Percentiles rank a stretch among this genome's conserved stretches.
Conservation (phyloP, 441 rosid species). For the Jatropha podagrica region DNA sequence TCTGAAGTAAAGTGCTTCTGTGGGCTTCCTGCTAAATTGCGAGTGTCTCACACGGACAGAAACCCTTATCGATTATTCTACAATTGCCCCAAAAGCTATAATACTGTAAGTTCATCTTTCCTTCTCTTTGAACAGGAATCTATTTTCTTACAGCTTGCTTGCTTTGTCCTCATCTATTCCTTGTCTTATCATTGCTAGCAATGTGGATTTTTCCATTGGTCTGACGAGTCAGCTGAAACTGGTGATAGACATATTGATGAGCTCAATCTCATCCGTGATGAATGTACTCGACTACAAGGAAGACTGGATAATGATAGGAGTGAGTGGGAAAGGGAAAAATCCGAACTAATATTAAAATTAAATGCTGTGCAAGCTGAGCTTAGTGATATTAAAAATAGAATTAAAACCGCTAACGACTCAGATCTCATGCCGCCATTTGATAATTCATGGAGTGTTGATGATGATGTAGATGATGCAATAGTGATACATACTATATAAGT, state of each 20-base stretch:
- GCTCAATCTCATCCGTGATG: constrained; percentile 19
- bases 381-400: constrained; percentile 6
- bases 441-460: not conserved
- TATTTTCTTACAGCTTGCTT: not conserved
- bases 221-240: constrained; percentile 16
- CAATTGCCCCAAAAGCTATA: constrained; percentile 14
- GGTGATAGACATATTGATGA: constrained; percentile 22
- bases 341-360: constrained; percentile 15
- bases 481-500: constrained; percentile 1
- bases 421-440: constrained; percentile 15
- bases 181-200: constrained; percentile 12
- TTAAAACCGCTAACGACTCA: constrained; percentile 9
- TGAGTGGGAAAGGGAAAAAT: constrained; percentile 15
- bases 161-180: not conserved
- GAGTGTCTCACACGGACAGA: constrained; percentile 14
- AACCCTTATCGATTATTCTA: constrained; percentile 27
- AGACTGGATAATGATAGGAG: constrained; percentile 4
- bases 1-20: not conserved
- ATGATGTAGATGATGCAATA: constrained; percentile 8
- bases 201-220: constrained; percentile 20
- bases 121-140: not conserved
- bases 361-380: constrained; percentile 5
- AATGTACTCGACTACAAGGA: constrained; percentile 15
- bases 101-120: constrained; percentile 9
- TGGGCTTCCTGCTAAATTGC: constrained; percentile 16